Conservation (phyloP, 1,139 yeast genomes). For the Hyphopichia buzzinii region DNA sequence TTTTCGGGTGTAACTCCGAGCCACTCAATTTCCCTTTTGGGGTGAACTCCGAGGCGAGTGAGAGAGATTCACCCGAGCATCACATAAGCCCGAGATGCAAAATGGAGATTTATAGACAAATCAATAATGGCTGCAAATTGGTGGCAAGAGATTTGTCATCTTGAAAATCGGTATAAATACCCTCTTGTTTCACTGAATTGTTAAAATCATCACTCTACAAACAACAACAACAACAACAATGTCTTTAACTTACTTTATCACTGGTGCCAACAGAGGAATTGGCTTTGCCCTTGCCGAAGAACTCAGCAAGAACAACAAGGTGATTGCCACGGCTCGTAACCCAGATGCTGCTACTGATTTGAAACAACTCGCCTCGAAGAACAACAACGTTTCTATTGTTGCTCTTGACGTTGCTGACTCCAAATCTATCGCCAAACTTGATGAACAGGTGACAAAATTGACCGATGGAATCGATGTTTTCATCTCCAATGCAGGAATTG, state of each 20-base stretch:
- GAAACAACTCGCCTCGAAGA: background rate
- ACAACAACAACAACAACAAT: no score
- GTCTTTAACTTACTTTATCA: conserved; percentile 14
- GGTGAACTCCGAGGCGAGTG: no score
- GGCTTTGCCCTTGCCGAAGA: conserved; percentile 24
- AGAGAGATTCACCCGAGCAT: no score
- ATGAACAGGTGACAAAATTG: conserved; percentile 9
- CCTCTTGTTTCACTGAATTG: no score
- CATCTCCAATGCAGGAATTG: conserved; percentile 9
- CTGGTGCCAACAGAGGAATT: conserved; percentile 31
- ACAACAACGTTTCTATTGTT: conserved; percentile 4
- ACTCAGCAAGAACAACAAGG: conserved; percentile 16
- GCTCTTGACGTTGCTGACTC: conserved; percentile 4
- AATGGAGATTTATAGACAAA: no score
- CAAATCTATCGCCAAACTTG: conserved; percentile 14
- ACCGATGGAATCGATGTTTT: conserved; percentile 4
- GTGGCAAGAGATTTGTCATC: no score
- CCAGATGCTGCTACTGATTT: conserved; percentile 10
- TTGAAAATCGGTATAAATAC: no score
- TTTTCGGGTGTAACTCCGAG: no score
- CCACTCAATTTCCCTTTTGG: no score
- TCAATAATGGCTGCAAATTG: no score
- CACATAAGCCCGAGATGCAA: no score
- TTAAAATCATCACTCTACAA: no score
- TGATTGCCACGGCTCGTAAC: conserved; percentile 18